Percentiles rank a stretch among this genome's conserved stretches.
phyloP scores from a whole-genome alignment of 1,284 basidiomycete species.

The Bjerkandera adusta region DNA sequence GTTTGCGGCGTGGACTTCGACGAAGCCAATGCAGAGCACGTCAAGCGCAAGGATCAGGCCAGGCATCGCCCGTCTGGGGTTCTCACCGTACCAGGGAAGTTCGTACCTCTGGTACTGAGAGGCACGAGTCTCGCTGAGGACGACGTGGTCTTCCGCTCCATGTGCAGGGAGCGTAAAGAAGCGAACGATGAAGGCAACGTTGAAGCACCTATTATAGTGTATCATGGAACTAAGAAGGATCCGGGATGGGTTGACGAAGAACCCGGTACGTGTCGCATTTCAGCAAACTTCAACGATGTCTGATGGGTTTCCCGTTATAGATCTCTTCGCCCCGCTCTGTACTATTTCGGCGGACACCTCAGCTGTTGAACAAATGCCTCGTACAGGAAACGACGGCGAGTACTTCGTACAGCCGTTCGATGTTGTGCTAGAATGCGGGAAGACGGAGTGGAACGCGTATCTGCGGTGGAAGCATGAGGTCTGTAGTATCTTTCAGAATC shows the following conservation, averaged over 20 bases:
- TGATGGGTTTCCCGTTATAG: too few species aligned
- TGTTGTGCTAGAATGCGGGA: slow-evolving; percentile 48
- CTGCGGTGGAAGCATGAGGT: slow-evolving; percentile 45
- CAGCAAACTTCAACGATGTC: too few species aligned
- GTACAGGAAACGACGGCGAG: slow-evolving; percentile 17
- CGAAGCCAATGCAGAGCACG: slow-evolving; percentile 30
- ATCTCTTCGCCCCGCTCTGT: slow-evolving; percentile 43
- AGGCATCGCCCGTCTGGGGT: slow-evolving; percentile 30
- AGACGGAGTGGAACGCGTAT: slow-evolving; percentile 44
- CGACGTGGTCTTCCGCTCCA: too few species aligned
- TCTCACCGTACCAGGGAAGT: slow-evolving; percentile 29
- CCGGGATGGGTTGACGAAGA: slow-evolving; percentile 47
- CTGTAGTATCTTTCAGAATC: too few species aligned
- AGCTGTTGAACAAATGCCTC: slow-evolving; percentile 25
- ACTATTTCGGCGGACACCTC: slow-evolving; percentile 40
- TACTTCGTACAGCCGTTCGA: slow-evolving; percentile 42
- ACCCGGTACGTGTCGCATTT: slow-evolving; percentile 32
- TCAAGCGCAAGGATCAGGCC: slow-evolving; percentile 21
- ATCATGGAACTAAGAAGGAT: slow-evolving; percentile 34
- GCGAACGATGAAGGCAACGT: slow-evolving; percentile 28
- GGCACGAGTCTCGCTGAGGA: slow-evolving; percentile 32
- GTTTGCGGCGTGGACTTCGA: slow-evolving; percentile 27
- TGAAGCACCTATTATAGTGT: slow-evolving; percentile 37
- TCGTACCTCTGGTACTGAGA: slow-evolving; percentile 36
- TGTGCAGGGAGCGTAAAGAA: too few species aligned